Evolutionary conservation across 805 yeast genomes (phyloP).

Genomic region (Candida alai): DNA sequence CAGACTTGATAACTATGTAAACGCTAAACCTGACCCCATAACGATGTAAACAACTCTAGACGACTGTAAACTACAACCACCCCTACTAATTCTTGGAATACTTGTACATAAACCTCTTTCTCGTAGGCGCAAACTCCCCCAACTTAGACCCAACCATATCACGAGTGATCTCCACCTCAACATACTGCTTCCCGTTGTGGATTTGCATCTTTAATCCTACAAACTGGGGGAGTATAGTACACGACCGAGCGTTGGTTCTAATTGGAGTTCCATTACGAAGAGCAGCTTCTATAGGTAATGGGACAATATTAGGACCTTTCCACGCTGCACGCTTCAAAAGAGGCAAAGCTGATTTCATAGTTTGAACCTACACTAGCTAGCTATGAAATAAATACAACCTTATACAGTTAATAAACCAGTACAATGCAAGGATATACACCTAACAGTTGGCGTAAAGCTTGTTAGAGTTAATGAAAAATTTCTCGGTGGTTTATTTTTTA

Average conservation of each 20-base stretch:
- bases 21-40: too few species aligned
- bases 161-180: slow-evolving; percentile 79
- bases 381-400: too few species aligned
- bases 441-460: too few species aligned
- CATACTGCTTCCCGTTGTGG: slow-evolving; percentile 94
- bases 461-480: too few species aligned
- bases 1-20: too few species aligned
- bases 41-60: too few species aligned
- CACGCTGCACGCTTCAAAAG: slow-evolving; percentile 36
- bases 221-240: slow-evolving; percentile 93
- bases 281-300: slow-evolving; percentile 89
- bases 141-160: slow-evolving; percentile 96
- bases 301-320: slow-evolving; percentile 88
- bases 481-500: too few species aligned
- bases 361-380: too few species aligned
- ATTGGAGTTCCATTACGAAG: slow-evolving; percentile 77
- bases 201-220: slow-evolving; percentile 93
- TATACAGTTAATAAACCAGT: too few species aligned
- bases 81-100: slow-evolving; percentile 58
- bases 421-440: too few species aligned
- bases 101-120: slow-evolving; percentile 82
- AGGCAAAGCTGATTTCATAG: slow-evolving; percentile 32
- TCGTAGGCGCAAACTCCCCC: slow-evolving; percentile 93
- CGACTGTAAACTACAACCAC: too few species aligned
- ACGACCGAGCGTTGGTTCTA: slow-evolving; percentile 92